Percentiles rank a stretch among this genome's conserved stretches.
phyloP scores from a whole-genome alignment of 371 early-diverging fungal species.

The Mortierella sp. region DNA sequence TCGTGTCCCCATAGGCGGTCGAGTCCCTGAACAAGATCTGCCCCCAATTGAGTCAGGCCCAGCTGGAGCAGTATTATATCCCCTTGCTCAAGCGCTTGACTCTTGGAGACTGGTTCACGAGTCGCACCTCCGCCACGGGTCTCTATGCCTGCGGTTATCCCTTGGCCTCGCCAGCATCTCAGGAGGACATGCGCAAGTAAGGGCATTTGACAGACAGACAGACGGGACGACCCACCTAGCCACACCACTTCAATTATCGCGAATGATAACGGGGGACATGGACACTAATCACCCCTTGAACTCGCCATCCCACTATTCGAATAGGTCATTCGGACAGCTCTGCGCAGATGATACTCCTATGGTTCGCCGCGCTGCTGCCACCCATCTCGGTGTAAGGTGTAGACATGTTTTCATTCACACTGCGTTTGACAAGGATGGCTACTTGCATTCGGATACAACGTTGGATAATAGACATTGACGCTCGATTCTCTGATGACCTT shows the following conservation, averaged over 20 bases:
- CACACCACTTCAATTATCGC: background rate
- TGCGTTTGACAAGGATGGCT: background rate
- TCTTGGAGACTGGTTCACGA: constrained; percentile 98
- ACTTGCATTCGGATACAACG: background rate
- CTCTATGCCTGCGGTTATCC: constrained; percentile 89
- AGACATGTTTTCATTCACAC: background rate
- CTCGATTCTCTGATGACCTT: background rate
- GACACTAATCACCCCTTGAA: background rate
- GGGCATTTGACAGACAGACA: constrained; percentile 13
- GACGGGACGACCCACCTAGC: background rate
- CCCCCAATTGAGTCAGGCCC: constrained; percentile 75
- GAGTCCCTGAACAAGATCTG: constrained; percentile 91
- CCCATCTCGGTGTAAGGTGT: constrained; percentile 82
- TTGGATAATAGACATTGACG: background rate
- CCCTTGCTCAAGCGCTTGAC: constrained; percentile 93
- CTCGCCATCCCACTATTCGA: background rate
- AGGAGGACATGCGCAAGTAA: constrained; percentile 89
- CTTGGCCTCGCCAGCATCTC: constrained; percentile 75
- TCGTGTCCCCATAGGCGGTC: constrained; percentile 80
- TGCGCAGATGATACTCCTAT: constrained; percentile 97
- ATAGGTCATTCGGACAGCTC: constrained; percentile 78
- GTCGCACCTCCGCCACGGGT: constrained; percentile 93
- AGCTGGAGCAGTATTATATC: constrained; percentile 89
- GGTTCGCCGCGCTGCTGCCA: constrained; percentile 96
- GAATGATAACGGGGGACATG: background rate